Evolutionary conservation across 805 yeast genomes (phyloP).

Genomic region (Grigorovia humatica): DNA sequence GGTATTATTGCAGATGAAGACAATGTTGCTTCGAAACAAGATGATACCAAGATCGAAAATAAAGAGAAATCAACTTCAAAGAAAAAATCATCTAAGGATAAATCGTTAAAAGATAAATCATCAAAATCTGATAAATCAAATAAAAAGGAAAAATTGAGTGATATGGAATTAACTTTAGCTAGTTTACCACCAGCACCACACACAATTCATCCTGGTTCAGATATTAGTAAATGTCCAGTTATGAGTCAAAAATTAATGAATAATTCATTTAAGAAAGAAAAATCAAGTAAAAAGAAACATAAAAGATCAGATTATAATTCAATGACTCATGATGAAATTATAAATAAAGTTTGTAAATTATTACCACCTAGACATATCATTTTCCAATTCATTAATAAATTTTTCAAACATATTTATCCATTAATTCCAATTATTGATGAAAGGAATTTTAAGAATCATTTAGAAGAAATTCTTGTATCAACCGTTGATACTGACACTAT

Average conservation of each 20-base stretch:
- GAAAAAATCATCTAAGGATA: neutral
- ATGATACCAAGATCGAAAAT: neutral
- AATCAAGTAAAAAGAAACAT: neutral
- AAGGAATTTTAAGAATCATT: conserved; percentile 26
- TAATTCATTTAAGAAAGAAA: neutral
- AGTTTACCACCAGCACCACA: neutral
- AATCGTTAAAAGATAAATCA: neutral
- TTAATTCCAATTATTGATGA: conserved; percentile 63
- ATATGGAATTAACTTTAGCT: neutral
- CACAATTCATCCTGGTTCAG: neutral
- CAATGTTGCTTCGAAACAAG: neutral
- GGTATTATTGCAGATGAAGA: conserved; percentile 6
- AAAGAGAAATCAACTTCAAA: neutral
- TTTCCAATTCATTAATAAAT: conserved; percentile 48
- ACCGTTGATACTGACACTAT: conserved; percentile 1
- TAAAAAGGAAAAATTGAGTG: neutral
- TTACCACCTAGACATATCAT: conserved; percentile 47
- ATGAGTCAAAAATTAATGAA: neutral
- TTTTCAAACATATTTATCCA: conserved; percentile 49
- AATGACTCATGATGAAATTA: conserved; percentile 16
- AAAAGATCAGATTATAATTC: conserved; percentile 3
- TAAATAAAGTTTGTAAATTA: conserved; percentile 27
- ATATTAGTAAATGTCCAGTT: neutral
- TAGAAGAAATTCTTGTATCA: conserved; percentile 17
- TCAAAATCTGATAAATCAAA: neutral